Conservation (phyloP, 805 yeast genomes). For the Starmerella vaccinii region DNA sequence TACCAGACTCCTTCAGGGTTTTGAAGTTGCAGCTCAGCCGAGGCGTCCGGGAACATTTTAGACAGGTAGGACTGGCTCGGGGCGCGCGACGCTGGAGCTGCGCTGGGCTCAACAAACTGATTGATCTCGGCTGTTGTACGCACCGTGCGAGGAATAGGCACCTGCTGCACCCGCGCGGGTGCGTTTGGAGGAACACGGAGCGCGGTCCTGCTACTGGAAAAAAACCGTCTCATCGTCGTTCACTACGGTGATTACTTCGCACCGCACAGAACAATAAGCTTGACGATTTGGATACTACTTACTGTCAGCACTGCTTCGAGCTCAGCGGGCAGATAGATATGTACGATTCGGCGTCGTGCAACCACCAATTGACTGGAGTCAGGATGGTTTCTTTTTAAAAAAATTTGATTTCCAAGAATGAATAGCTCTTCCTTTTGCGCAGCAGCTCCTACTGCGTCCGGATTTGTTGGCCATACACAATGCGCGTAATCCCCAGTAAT, state of each 20-base stretch:
- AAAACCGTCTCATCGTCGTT: slow-evolving; percentile 16
- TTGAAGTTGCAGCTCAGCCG: not conserved
- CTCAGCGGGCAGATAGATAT: no score
- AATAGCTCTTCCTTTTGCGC: no score
- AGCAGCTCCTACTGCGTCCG: not conserved
- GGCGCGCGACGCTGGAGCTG: slow-evolving; percentile 1
- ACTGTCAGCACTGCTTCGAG: not conserved
- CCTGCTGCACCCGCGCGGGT: slow-evolving; percentile 16
- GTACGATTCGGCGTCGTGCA: no score
- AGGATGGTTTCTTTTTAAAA: no score
- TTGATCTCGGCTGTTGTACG: slow-evolving; percentile 17
- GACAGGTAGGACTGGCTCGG: slow-evolving; percentile 7
- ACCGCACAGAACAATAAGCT: not conserved
- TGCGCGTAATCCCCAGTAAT: no score
- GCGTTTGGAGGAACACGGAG: slow-evolving; percentile 15
- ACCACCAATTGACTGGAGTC: no score
- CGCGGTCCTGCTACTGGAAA: slow-evolving; percentile 11
- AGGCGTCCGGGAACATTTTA: slow-evolving; percentile 12
- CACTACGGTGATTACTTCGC: not conserved
- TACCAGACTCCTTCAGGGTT: slow-evolving; percentile 20
- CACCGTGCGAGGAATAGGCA: slow-evolving; percentile 48
- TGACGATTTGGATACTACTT: not conserved
- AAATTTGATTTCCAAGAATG: no score
- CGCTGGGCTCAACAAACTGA: slow-evolving; percentile 5
- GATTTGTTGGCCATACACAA: no score